Evolutionary conservation across 2,329 filamentous ascomycete genomes (phyloP).

Genomic region (Alternaria hordeiaustralica): DNA sequence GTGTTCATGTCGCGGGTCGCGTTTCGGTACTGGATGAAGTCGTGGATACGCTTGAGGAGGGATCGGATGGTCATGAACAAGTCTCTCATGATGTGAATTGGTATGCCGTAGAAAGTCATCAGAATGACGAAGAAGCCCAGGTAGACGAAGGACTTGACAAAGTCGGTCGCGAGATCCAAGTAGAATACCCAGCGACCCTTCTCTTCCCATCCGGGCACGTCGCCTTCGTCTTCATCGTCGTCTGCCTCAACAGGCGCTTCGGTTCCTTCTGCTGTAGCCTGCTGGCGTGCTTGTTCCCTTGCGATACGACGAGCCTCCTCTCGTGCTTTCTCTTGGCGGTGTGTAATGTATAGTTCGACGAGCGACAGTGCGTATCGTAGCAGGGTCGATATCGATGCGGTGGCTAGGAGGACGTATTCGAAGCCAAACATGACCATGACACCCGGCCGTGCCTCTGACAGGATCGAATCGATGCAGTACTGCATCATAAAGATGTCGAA

Average conservation of each 20-base stretch:
- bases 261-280: constrained; percentile 49
- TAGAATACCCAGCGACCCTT: constrained; percentile 93
- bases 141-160: constrained; percentile 89
- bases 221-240: constrained; percentile 88
- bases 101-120: constrained; percentile 90
- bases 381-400: constrained; percentile 80
- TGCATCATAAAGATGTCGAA: constrained; percentile 82
- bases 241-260: constrained; percentile 55
- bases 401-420: constrained; percentile 87
- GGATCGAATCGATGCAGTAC: constrained; percentile 82
- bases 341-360: constrained; percentile 76
- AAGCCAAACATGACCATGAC: constrained; percentile 99
- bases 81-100: constrained; percentile 95
- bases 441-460: constrained; percentile 86
- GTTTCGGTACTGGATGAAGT: constrained; percentile 87
- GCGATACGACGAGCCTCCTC: constrained; percentile 49
- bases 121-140: constrained; percentile 92
- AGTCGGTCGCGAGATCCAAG: constrained; percentile 85
- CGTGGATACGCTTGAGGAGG: constrained; percentile 86
- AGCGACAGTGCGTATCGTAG: constrained; percentile 80
- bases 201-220: constrained; percentile 94
- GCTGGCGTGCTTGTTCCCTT: constrained; percentile 73
- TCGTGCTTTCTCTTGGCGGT: constrained; percentile 73
- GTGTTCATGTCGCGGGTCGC: constrained; percentile 94
- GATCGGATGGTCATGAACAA: constrained; percentile 92